Evolutionary conservation across 148 eudicot genomes (phyloP).

Genomic region (Nepenthes gracilis): DNA sequence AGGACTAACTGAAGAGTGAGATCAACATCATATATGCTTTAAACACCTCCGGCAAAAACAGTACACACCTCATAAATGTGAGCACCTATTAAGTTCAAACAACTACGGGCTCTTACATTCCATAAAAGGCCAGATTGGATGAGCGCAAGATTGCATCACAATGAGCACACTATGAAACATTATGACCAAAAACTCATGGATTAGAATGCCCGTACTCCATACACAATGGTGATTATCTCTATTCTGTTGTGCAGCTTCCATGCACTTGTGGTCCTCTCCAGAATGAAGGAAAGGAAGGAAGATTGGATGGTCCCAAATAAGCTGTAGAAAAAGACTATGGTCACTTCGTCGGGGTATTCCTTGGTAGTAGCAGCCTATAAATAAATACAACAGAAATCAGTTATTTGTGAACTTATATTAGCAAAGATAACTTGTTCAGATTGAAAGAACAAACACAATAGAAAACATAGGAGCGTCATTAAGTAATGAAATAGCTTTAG

Average conservation of each 20-base stretch:
- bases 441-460: too few relatives aligned
- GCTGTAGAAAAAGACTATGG: slow-evolving; percentile 42
- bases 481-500: too few relatives aligned
- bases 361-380: slow-evolving; percentile 26
- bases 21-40: too few relatives aligned
- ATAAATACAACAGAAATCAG: background rate
- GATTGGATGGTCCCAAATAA: slow-evolving; percentile 43
- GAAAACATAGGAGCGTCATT: too few relatives aligned
- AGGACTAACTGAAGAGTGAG: too few relatives aligned
- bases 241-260: slow-evolving; percentile 24
- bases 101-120: too few relatives aligned
- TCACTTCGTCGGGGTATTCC: slow-evolving; percentile 32
- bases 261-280: slow-evolving; percentile 19
- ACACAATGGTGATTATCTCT: slow-evolving; percentile 26
- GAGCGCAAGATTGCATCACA: background rate
- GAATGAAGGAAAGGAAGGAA: slow-evolving; percentile 16
- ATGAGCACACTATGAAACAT: background rate
- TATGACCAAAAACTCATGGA: background rate
- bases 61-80: too few relatives aligned
- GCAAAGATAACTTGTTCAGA: background rate
- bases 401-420: background rate
- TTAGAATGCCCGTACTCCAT: slow-evolving; percentile 18
- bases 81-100: too few relatives aligned
- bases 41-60: too few relatives aligned
- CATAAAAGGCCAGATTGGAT: too few relatives aligned